These are phyloP conservation scores for Eimeria acervulina DNA, from an alignment of 169 alveolate genomes.

Conservation along the genomic window DNA sequence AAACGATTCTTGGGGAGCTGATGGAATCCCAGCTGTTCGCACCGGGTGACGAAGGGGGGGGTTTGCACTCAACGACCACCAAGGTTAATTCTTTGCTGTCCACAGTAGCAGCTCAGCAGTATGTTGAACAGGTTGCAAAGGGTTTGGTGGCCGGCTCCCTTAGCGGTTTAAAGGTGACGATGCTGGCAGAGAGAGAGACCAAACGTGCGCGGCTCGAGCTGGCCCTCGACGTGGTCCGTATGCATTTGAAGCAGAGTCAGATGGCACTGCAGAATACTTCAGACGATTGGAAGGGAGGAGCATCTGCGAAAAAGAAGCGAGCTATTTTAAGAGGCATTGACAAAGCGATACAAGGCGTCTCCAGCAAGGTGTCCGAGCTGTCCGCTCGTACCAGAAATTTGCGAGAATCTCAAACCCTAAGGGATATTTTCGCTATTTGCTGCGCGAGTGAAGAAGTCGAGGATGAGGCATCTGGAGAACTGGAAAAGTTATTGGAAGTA, in stretches of 20 bases:
- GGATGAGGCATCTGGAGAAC: conserved; percentile 10
- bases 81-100: conserved; percentile 13
- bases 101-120: neutral
- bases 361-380: neutral
- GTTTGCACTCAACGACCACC: neutral
- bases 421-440: neutral
- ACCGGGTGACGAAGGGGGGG: neutral
- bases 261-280: neutral
- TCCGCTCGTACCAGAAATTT: neutral
- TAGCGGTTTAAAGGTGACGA: conserved; percentile 25
- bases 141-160: conserved; percentile 11
- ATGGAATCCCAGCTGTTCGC: neutral
- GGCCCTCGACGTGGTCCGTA: neutral
- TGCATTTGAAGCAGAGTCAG: neutral
- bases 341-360: neutral
- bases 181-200: conserved; percentile 37
- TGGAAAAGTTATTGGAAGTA: neutral
- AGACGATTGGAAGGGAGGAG: neutral
- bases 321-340: neutral
- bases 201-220: neutral
- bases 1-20: neutral
- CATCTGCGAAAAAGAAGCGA: neutral
- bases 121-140: neutral
- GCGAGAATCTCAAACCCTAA: neutral
- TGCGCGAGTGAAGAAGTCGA: neutral